Conservation (phyloP, 352 stramenopile genomes). For the Elongisporangium senticosum region DNA sequence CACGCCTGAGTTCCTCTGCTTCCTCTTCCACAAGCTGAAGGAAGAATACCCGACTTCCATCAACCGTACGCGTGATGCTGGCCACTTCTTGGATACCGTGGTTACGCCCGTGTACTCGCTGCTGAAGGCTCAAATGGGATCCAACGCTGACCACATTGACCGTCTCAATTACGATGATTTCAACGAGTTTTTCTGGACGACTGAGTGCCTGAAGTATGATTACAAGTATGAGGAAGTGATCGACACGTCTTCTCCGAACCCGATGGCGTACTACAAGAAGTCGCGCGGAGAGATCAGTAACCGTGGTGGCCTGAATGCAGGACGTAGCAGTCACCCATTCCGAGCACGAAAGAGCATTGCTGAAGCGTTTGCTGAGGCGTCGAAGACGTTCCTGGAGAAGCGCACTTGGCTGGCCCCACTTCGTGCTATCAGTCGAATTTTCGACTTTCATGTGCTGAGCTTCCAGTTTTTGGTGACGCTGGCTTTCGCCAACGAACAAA, state of each 20-base stretch:
- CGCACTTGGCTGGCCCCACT: constrained; percentile 94
- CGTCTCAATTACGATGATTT: constrained; percentile 99
- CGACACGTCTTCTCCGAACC: constrained; percentile 63
- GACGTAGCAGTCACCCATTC: constrained; percentile 18
- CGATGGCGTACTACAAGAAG: constrained; percentile 49
- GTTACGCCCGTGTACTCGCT: constrained; percentile 94
- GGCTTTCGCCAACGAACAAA: constrained; percentile 89
- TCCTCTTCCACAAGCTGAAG: constrained; percentile 96
- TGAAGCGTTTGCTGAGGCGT: constrained; percentile 82
- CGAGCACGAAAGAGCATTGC: constrained; percentile 81
- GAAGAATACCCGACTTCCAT: constrained; percentile 74
- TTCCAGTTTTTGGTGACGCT: constrained; percentile 94
- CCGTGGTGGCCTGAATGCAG: constrained; percentile 18
- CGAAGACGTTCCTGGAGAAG: constrained; percentile 98
- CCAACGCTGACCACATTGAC: constrained; percentile 90
- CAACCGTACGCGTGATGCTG: constrained; percentile 81
- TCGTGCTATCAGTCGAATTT: constrained; percentile 92
- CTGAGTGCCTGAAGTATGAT: constrained; percentile 92
- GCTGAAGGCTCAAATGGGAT: constrained; percentile 83
- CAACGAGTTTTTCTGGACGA: constrained; percentile 99
- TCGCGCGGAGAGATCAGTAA: constrained; percentile 11
- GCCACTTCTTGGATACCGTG: constrained; percentile 97
- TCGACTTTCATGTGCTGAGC: constrained; percentile 97
- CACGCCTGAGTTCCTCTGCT: constrained; percentile 97
- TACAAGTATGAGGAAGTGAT: constrained; percentile 89